Conservation (phyloP, 495 filamentous ascomycete genomes). For the Penicillium paradoxum region DNA sequence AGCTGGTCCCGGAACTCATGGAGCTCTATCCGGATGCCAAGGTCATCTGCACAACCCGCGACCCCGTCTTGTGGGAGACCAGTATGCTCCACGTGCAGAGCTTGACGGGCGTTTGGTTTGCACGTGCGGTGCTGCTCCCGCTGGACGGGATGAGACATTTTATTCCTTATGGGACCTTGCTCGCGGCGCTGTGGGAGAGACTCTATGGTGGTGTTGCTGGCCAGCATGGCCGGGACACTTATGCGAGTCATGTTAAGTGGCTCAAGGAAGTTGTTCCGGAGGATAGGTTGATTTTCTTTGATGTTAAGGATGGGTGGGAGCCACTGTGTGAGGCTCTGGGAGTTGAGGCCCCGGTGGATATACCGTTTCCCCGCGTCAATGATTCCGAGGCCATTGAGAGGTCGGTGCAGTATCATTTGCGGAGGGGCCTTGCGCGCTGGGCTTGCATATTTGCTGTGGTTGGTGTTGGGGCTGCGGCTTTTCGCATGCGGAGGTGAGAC, state of each 20-base stretch:
- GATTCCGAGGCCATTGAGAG: constrained; percentile 22
- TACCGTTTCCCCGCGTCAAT: constrained; percentile 38
- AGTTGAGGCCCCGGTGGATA: constrained; percentile 30
- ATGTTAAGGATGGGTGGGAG: constrained; percentile 45
- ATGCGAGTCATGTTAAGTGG: constrained; percentile 24
- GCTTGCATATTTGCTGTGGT: constrained; percentile 10
- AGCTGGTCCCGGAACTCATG: constrained; percentile 13
- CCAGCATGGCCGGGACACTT: constrained; percentile 6
- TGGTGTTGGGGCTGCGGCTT: constrained; percentile 1
- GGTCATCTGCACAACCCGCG: constrained; percentile 13
- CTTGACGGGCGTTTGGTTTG: constrained; percentile 12
- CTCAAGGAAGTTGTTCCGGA: constrained; percentile 37
- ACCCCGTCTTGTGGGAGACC: constrained; percentile 8
- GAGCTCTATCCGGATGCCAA: constrained; percentile 15
- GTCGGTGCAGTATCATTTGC: constrained; percentile 14
- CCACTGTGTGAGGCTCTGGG: constrained; percentile 45
- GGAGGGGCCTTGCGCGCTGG: constrained; percentile 18
- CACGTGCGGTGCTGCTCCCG: constrained; percentile 10
- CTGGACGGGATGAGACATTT: constrained; percentile 14
- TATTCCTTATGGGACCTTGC: constrained; percentile 8
- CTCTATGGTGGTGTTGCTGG: constrained; percentile 6
- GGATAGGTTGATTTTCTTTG: constrained; percentile 40
- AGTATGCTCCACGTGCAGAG: constrained; percentile 9
- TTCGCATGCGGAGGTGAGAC: constrained; percentile 2
- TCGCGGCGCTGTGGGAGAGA: constrained; percentile 11